Evolutionary conservation across 2,329 filamentous ascomycete species (phyloP).

Genomic region (Pyricularia sp.): DNA sequence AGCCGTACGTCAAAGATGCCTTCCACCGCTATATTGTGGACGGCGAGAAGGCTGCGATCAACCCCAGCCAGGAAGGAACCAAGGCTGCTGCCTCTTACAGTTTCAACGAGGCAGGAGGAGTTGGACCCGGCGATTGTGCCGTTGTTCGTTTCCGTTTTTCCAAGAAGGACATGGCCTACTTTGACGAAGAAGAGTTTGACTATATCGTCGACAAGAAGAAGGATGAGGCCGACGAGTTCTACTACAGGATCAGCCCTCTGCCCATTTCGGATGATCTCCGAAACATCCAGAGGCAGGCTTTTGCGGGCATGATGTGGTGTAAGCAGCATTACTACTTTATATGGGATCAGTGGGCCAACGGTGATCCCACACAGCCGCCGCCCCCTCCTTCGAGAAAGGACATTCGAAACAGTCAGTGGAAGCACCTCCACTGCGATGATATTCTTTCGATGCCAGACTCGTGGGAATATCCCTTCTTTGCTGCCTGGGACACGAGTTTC

Average conservation of each 20-base stretch:
- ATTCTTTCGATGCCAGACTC: constrained; percentile 96
- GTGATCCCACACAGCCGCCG: constrained; percentile 76
- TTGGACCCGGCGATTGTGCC: constrained; percentile 83
- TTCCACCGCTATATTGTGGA: constrained; percentile 84
- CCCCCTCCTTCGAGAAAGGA: constrained; percentile 69
- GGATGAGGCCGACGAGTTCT: constrained; percentile 93
- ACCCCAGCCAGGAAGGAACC: constrained; percentile 67
- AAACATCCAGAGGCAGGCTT: constrained; percentile 89
- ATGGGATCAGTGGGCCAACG: constrained; percentile 96
- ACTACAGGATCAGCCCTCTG: constrained; percentile 80
- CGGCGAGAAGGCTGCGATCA: constrained; percentile 66
- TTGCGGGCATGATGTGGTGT: constrained; percentile 96
- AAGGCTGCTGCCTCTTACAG: constrained; percentile 86
- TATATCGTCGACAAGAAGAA: constrained; percentile 75
- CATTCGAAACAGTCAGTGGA: constrained; percentile 82
- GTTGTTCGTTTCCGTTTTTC: constrained; percentile 88
- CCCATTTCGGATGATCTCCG: constrained; percentile 88
- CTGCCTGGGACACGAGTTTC: constrained; percentile 93
- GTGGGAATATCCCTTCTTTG: constrained; percentile 98
- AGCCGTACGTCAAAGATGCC: constrained; percentile 84
- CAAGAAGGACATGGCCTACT: constrained; percentile 57
- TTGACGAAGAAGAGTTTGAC: constrained; percentile 89
- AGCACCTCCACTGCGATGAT: constrained; percentile 87
- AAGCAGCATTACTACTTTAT: constrained; percentile 96
- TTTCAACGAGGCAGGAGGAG: constrained; percentile 81